Evolutionary conservation across 805 yeast species (phyloP), one percentile per base, ranked within the genome.

Genomic region (Starmerella roubikii): DNA sequence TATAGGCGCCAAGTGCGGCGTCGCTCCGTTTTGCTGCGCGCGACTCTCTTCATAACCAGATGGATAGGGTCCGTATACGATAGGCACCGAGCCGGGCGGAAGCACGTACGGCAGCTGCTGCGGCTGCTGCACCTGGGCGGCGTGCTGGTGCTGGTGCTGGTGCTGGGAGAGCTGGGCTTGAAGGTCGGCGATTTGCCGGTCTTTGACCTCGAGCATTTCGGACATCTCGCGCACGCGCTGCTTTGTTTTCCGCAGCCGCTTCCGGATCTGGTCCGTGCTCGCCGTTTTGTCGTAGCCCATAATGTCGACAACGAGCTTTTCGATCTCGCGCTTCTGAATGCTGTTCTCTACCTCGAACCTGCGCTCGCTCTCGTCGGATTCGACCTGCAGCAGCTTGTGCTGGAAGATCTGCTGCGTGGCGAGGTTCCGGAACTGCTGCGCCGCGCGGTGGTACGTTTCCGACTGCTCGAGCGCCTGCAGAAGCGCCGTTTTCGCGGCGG

Each of bases 271-370:
- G 11, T 67, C 56, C 15, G 54, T 55, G 20, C 58, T 61, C 34
- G 57, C 52, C 28, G 59, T 62, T 12, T 55, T 40, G 41, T 53
- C 55, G 36, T 55, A 57, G 19, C 57, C 59, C 39, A 56, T 57
- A 40, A 55, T 51, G 34, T 61, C 71, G 25, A 52, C 41, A 27
- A 61, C 56, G 31, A 68, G 53, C 35, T 62, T 55, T 44, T 69
- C 69, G n/a, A 67, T 64, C 48, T 68, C 70, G 25, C 69, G 59
- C 48, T 66, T 61, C 31, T 59, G 57, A n/a, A 69, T 51, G 35
- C 55, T 60, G 35, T 57, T 59, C 46, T 69, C 74, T 15, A 69
- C 74, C 46, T 67, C 69, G 40, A 60, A 59, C 16, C 73, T 53
- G 55, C 64, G 68, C 30, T 61, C 62, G 10, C 61, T 59, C 42